Conservation (phyloP, 108 stramenopile species). For the Nitzschia sp. region DNA sequence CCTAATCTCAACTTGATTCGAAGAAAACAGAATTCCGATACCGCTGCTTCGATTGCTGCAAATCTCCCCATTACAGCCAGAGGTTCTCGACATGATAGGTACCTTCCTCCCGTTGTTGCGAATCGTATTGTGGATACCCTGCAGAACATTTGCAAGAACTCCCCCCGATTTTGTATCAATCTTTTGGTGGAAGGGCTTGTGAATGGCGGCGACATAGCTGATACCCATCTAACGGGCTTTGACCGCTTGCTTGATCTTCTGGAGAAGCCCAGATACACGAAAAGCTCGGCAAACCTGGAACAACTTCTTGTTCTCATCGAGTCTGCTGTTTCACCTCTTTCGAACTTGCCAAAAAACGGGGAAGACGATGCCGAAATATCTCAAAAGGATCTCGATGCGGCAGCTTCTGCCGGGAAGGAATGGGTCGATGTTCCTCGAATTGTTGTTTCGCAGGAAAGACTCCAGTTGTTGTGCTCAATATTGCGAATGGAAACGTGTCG, state of each 20-base stretch:
- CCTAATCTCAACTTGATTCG: slow-evolving; percentile 37
- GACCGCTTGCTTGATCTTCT: slow-evolving; percentile 74
- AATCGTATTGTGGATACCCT: slow-evolving; percentile 71
- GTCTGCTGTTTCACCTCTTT: slow-evolving; percentile 70
- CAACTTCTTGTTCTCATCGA: slow-evolving; percentile 78
- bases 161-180: slow-evolving; percentile 62
- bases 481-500: slow-evolving; percentile 78
- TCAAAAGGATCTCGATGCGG: slow-evolving; percentile 53
- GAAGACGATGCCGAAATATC: slow-evolving; percentile 58
- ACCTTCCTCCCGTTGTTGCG: slow-evolving; percentile 76
- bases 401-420: slow-evolving; percentile 59
- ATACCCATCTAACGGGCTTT: slow-evolving; percentile 38
- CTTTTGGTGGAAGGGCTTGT: slow-evolving; percentile 37
- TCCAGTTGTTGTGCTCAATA: slow-evolving; percentile 73
- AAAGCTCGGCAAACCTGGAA: slow-evolving; percentile 79
- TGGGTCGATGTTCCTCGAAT: slow-evolving; percentile 77
- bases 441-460: slow-evolving; percentile 57
- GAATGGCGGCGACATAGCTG: neutral
- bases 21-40: slow-evolving; percentile 50
- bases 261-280: slow-evolving; percentile 54
- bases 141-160: slow-evolving; percentile 58
- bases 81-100: slow-evolving; percentile 43
- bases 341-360: slow-evolving; percentile 62
- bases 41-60: slow-evolving; percentile 69
- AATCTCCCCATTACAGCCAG: slow-evolving; percentile 70